Evolutionary conservation across 2,329 filamentous ascomycete species (phyloP).

Genomic region (Curvularia sp.): DNA sequence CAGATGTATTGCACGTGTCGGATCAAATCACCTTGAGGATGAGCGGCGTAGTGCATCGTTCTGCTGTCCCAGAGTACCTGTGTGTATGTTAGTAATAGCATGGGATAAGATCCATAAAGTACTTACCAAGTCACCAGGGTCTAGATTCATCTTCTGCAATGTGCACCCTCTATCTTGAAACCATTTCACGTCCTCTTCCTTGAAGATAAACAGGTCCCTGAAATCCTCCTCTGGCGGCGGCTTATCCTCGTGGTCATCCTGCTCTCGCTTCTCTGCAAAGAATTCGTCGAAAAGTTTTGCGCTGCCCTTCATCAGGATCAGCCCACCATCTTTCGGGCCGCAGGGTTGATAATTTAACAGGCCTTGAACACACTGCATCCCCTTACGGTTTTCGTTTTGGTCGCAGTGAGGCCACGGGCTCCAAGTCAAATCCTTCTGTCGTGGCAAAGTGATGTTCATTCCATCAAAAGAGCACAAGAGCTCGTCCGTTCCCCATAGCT

Average conservation of each 20-base stretch:
- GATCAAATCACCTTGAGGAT: slow-evolving; percentile 24
- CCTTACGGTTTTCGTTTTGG: slow-evolving; percentile 50
- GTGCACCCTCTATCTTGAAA: background rate
- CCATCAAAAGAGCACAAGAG: slow-evolving; percentile 50
- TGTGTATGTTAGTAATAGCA: background rate
- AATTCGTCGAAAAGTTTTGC: slow-evolving; percentile 54
- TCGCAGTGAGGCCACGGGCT: slow-evolving; percentile 51
- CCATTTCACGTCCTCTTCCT: background rate
- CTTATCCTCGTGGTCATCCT: slow-evolving; percentile 23
- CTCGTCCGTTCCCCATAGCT: slow-evolving; percentile 44
- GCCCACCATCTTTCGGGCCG: slow-evolving; percentile 56
- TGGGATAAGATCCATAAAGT: slow-evolving; percentile 18
- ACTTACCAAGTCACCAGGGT: slow-evolving; percentile 41
- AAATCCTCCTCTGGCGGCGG: slow-evolving; percentile 20
- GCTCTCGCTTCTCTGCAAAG: slow-evolving; percentile 41
- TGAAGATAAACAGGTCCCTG: background rate
- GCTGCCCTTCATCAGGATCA: slow-evolving; percentile 56
- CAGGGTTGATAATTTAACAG: slow-evolving; percentile 55
- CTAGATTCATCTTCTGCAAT: background rate
- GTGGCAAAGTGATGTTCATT: slow-evolving; percentile 51
- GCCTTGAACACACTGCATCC: slow-evolving; percentile 54
- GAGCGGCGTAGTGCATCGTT: slow-evolving; percentile 53
- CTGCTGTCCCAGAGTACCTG: slow-evolving; percentile 54
- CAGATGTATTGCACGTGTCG: slow-evolving; percentile 32
- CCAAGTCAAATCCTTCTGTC: slow-evolving; percentile 44